phyloP scores from a whole-genome alignment of 1,284 basidiomycete species.

The Ceratobasidium sp. region DNA sequence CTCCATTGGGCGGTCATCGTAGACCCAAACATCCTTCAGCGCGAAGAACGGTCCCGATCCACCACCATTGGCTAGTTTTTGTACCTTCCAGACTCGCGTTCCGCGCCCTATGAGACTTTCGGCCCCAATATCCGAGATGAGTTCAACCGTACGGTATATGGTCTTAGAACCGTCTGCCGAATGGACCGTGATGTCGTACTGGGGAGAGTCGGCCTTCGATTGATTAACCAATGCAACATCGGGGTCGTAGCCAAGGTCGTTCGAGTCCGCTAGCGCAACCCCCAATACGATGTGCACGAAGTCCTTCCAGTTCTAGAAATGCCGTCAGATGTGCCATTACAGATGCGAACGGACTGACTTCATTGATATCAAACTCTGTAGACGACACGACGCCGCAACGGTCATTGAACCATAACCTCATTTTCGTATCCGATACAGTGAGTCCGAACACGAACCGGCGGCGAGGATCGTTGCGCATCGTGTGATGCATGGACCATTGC shows the following conservation, averaged over 20 bases:
- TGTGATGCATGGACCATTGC: slow-evolving; percentile 37
- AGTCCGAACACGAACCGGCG: slow-evolving; percentile 41
- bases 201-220: background rate
- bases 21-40: slow-evolving; percentile 19
- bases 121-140: slow-evolving; percentile 2
- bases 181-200: background rate
- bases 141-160: background rate
- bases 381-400: background rate
- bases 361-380: slow-evolving; percentile 2
- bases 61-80: background rate
- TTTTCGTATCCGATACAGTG: slow-evolving; percentile 36
- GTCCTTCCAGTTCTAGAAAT: background rate
- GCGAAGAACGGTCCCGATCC: background rate
- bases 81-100: slow-evolving; percentile 26
- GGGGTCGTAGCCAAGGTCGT: slow-evolving; percentile 1
- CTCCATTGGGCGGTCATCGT: background rate
- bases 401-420: slow-evolving; percentile 27
- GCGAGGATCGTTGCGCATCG: slow-evolving; percentile 41
- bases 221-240: background rate
- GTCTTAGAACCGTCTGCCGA: background rate
- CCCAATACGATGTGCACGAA: background rate
- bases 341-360: background rate
- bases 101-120: slow-evolving; percentile 14
- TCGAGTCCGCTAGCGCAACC: background rate
- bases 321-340: background rate